phyloP scores from a whole-genome alignment of 352 stramenopile genomes.

The Globisporangium iwayamae region DNA sequence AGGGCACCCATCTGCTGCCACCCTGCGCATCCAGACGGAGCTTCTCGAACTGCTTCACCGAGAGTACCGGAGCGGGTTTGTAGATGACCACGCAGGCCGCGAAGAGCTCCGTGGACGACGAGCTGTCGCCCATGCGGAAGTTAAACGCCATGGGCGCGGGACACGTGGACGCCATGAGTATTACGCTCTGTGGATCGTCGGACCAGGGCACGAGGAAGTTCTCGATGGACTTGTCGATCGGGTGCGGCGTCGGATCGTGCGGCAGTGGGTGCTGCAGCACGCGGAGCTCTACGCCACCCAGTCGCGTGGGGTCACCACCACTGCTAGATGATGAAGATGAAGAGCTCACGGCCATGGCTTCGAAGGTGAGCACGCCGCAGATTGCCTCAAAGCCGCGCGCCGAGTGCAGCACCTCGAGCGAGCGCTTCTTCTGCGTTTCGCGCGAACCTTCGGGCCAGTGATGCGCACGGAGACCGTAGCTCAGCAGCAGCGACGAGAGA shows the following conservation, averaged over 20 bases:
- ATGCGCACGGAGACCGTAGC: conserved; percentile 80
- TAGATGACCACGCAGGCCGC: conserved; percentile 78
- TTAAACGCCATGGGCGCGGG: conserved; percentile 66
- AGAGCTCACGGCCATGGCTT: conserved; percentile 38
- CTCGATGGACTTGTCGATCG: conserved; percentile 66
- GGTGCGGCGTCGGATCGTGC: conserved; percentile 39
- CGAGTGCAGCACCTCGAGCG: conserved; percentile 61
- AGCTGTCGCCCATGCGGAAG: conserved; percentile 76
- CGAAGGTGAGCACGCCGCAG: conserved; percentile 71
- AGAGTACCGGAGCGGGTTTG: conserved; percentile 63
- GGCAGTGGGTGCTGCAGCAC: conserved; percentile 51
- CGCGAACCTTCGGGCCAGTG: conserved; percentile 62
- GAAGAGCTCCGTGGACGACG: conserved; percentile 66
- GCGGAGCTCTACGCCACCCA: conserved; percentile 31
- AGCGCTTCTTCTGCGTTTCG: conserved; percentile 53
- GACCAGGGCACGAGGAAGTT: conserved; percentile 70
- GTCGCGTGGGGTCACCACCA: conserved; percentile 14
- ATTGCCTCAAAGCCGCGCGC: conserved; percentile 72
- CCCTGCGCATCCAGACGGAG: conserved; percentile 40
- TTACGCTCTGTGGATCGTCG: conserved; percentile 36
- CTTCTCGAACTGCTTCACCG: conserved; percentile 54
- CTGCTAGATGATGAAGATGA: conserved; percentile 17
- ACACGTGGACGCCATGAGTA: conserved; percentile 39
- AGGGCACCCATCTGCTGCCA: conserved; percentile 66
- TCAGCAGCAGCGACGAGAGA: conserved; percentile 66